These are phyloP conservation scores for Durusdinium trenchii DNA, from an alignment of 73 alveolate genomes.

Conservation along the genomic window DNA sequence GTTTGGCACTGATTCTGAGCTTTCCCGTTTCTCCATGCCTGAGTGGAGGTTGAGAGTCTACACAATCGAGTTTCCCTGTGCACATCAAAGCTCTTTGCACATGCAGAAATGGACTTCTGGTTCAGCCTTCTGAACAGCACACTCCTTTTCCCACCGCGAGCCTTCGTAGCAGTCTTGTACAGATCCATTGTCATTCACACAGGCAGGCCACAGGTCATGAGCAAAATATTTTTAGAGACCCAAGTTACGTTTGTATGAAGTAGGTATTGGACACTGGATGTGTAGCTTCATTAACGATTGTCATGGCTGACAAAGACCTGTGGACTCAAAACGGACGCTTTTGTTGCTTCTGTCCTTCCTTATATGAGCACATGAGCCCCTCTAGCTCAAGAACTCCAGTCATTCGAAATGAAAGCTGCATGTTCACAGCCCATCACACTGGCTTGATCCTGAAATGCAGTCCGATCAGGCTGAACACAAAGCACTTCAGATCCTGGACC, in stretches of 20 bases:
- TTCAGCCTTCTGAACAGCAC: too few relatives aligned
- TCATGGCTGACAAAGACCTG: neutral
- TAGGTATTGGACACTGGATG: neutral
- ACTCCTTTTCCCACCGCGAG: too few relatives aligned
- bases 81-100: too few relatives aligned
- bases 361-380: neutral
- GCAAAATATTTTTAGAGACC: too few relatives aligned
- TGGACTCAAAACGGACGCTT: slow-evolving; percentile 60
- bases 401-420: neutral
- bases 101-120: too few relatives aligned
- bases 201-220: slow-evolving; percentile 30
- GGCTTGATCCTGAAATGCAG: slow-evolving; percentile 98
- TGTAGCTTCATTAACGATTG: neutral
- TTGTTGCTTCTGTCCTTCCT: slow-evolving; percentile 57
- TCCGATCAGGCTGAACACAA: slow-evolving; percentile 98
- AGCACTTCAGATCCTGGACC: slow-evolving; percentile 98
- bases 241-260: neutral
- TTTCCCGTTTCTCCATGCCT: slow-evolving; percentile 45
- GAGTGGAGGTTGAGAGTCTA: neutral
- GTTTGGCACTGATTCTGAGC: neutral
- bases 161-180: slow-evolving; percentile 65
- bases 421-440: slow-evolving; percentile 48
- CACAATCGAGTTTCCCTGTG: too few relatives aligned
- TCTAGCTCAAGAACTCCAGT: neutral
- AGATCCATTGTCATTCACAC: slow-evolving; percentile 1